These are phyloP conservation scores for Fusarium devonianum DNA, from an alignment of 2,329 filamentous ascomycete species.

Conservation along the genomic window DNA sequence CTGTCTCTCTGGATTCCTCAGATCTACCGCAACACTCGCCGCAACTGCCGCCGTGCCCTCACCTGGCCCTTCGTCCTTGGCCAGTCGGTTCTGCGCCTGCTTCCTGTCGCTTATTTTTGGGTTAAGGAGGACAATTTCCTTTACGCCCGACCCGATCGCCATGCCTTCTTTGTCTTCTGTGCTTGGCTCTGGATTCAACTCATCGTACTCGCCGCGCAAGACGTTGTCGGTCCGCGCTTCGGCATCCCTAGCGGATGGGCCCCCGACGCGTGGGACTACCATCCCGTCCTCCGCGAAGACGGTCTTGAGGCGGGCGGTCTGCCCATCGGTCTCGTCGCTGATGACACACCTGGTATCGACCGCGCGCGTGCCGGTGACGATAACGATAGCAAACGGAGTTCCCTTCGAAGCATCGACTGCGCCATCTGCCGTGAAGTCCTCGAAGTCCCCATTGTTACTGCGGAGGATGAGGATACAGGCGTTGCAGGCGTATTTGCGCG, in stretches of 20 bases:
- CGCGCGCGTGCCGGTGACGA: constrained; percentile 46
- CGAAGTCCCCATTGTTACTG: constrained; percentile 81
- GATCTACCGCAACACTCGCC: constrained; percentile 86
- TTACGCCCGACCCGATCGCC: constrained; percentile 74
- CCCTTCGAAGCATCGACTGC: constrained; percentile 76
- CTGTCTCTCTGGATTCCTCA: constrained; percentile 93
- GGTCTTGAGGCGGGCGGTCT: constrained; percentile 79
- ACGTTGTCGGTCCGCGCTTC: constrained; percentile 87
- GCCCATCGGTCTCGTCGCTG: constrained; percentile 72
- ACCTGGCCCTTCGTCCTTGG: constrained; percentile 89
- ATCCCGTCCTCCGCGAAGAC: constrained; percentile 85
- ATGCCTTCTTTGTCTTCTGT: constrained; percentile 64
- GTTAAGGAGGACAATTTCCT: constrained; percentile 79
- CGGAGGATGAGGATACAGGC: constrained; percentile 61
- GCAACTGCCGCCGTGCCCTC: constrained; percentile 91
- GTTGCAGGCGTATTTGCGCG: constrained; percentile 77
- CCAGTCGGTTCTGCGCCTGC: constrained; percentile 78
- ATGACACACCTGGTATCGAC: constrained; percentile 40
- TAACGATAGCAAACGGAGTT: constrained; percentile 43
- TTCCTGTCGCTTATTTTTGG: constrained; percentile 89
- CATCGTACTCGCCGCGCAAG: constrained; percentile 78
- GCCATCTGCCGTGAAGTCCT: constrained; percentile 93
- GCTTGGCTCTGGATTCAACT: constrained; percentile 91
- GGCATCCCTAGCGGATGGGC: constrained; percentile 75
- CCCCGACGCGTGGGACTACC: constrained; percentile 90